A percentile compares a stretch with the other conserved stretches of the same genome.
phyloP scores from a whole-genome alignment of 345 rosid species.

The Durio zibethinus region DNA sequence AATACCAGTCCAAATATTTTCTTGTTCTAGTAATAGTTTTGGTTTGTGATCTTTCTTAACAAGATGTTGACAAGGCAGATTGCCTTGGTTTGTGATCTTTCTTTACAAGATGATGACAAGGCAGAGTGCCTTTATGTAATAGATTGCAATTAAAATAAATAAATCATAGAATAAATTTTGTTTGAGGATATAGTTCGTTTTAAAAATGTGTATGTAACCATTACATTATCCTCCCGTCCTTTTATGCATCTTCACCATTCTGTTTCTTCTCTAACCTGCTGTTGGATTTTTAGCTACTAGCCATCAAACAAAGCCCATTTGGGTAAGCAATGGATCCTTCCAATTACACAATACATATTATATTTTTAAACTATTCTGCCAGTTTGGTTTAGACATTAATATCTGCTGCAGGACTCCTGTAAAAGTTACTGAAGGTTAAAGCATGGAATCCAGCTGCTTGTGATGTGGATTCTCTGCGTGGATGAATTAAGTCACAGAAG shows the following conservation, averaged over 20 bases:
- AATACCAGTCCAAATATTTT: no score
- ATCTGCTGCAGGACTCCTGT: constrained; percentile 64
- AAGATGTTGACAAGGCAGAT: background rate
- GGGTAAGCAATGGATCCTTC: background rate
- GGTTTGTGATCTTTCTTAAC: background rate
- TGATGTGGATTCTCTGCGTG: background rate
- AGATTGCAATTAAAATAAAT: no score
- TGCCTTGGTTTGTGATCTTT: background rate
- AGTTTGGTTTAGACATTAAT: background rate
- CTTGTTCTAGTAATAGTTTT: no score
- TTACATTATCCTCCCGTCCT: background rate
- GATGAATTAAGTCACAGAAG: constrained; percentile 15
- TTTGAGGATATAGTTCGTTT: no score
- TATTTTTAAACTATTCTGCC: background rate
- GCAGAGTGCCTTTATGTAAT: background rate
- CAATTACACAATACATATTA: background rate
- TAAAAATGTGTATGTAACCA: no score
- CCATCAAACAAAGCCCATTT: constrained; percentile 55
- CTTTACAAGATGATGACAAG: background rate
- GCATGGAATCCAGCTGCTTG: background rate
- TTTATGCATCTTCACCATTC: background rate
- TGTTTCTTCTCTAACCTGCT: constrained; percentile 30
- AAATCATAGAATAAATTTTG: no score
- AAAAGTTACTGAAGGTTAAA: constrained; percentile 75
- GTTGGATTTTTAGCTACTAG: constrained; percentile 80